These are phyloP conservation scores for Cetradonia linearis DNA, from an alignment of 495 filamentous ascomycete genomes.

Conservation along the genomic window DNA sequence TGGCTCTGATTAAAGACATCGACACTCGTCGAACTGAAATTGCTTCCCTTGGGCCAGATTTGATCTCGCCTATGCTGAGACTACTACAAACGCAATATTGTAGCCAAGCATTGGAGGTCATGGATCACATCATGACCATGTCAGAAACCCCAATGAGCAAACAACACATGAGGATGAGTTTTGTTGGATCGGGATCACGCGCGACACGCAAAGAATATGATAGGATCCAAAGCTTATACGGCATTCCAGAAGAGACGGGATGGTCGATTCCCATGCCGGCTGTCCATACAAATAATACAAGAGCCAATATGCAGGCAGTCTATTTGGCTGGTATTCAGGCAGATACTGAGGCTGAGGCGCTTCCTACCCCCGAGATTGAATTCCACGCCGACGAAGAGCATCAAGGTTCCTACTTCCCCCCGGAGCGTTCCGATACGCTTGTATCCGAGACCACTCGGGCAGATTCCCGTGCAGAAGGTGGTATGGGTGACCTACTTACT, in stretches of 20 bases:
- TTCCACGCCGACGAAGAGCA: conserved; percentile 85
- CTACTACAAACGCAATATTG: conserved; percentile 89
- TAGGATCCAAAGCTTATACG: conserved; percentile 84
- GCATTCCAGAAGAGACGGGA: conserved; percentile 88
- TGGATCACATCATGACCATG: conserved; percentile 92
- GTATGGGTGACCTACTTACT: conserved; percentile 75
- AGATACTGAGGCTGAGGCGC: conserved; percentile 49
- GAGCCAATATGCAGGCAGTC: conserved; percentile 88
- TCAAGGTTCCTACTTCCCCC: conserved; percentile 64
- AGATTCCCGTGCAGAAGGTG: conserved; percentile 45
- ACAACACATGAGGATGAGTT: conserved; percentile 93
- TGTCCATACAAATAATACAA: conserved; percentile 69
- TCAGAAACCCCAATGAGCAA: conserved; percentile 86
- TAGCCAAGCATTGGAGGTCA: conserved; percentile 76
- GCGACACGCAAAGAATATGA: conserved; percentile 89
- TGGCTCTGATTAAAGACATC: conserved; percentile 75
- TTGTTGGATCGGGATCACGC: conserved; percentile 72
- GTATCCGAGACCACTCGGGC: conserved; percentile 74
- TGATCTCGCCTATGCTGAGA: conserved; percentile 86
- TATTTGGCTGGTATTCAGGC: conserved; percentile 77
- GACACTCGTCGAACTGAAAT: conserved; percentile 91
- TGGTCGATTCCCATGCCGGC: conserved; percentile 96
- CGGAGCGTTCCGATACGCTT: conserved; percentile 75
- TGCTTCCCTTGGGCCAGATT: conserved; percentile 80
- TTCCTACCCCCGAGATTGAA: conserved; percentile 73